Percentiles rank a stretch among this genome's conserved stretches.
phyloP scores from a whole-genome alignment of 169 alveolate species.

The Eimeria praecox region DNA sequence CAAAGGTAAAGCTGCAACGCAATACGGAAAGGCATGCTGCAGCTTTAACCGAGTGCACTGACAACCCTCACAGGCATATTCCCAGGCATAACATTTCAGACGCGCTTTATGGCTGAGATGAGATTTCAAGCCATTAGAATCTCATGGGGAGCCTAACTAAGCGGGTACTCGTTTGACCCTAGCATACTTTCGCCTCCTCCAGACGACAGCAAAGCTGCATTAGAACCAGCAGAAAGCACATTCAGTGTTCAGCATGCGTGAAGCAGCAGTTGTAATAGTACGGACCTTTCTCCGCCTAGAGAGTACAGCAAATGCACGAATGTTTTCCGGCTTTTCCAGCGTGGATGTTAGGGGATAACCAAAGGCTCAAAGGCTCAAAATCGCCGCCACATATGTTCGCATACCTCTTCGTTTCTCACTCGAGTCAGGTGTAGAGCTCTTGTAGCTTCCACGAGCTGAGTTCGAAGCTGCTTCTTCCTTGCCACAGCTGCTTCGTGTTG shows the following conservation, averaged over 20 bases:
- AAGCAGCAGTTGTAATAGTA: background rate
- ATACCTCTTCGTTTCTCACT: constrained; percentile 65
- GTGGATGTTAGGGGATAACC: background rate
- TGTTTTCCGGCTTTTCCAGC: background rate
- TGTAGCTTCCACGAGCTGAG: constrained; percentile 60
- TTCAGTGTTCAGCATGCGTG: background rate
- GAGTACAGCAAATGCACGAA: background rate
- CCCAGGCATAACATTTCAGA: background rate
- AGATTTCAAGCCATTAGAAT: background rate
- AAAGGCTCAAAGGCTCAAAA: background rate
- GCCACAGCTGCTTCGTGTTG: constrained; percentile 57
- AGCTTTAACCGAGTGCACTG: background rate
- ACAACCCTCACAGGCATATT: background rate
- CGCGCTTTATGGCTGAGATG: background rate
- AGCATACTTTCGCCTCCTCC: constrained; percentile 42
- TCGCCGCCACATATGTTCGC: background rate
- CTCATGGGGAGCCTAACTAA: background rate
- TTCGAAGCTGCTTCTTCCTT: constrained; percentile 55
- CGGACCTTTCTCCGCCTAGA: background rate
- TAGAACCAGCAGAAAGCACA: background rate
- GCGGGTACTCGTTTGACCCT: background rate
- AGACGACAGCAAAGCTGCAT: constrained; percentile 51
- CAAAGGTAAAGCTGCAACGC: background rate
- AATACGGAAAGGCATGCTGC: background rate
- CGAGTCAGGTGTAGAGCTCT: constrained; percentile 51